Evolutionary conservation across 352 stramenopile species (phyloP), one percentile per base, ranked within the genome.

Genomic region (Phytophthora podocarpi): DNA sequence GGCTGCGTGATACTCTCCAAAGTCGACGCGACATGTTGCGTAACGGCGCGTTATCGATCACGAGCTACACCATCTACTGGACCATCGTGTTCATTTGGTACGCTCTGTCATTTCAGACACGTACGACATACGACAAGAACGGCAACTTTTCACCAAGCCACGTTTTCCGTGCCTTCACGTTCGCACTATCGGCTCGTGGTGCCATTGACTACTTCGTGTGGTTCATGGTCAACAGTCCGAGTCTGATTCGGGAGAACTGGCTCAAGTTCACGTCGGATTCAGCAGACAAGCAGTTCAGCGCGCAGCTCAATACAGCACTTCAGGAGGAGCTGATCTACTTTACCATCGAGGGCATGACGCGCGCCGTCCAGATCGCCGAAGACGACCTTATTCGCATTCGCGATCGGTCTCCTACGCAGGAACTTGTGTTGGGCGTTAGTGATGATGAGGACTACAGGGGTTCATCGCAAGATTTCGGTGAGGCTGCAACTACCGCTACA

Each of bases 321-420:
- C 85, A 94, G 60, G 80, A 87, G 18, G 89, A 97, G 45, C 76
- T 97, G 21, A 90, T 97, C 40, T 93, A 93, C 49, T 96, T 93
- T 55, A 96, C 89, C n/a, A 94, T 94, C 31, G 80, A 91, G 26
- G 86, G 89, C 9, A 96, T 97, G 83, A 90, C 80, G 20, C 73
- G 78, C 10, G 82, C 89, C 5, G 72, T 96, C 27, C 73, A 91
- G 21, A 62, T 84, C 16, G 77, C 82, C 3, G 85, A 93, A 35
- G 82, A 89, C 11, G 84, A 91, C 20, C 63, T 90, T 1, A 37
- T 85, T 26, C 65, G 64, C 5, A 51, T 70, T 30, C 72, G 73
- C 1, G 66, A 83, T 27, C 74, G 61, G 10, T 90, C 80, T 24
- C 74, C 76, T 5, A 87, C 76, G 2, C 78, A 80, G 13, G 72